These are phyloP conservation scores for Aspergillus fumigatus DNA, from an alignment of 2,329 filamentous ascomycete species.

Conservation along the genomic window DNA sequence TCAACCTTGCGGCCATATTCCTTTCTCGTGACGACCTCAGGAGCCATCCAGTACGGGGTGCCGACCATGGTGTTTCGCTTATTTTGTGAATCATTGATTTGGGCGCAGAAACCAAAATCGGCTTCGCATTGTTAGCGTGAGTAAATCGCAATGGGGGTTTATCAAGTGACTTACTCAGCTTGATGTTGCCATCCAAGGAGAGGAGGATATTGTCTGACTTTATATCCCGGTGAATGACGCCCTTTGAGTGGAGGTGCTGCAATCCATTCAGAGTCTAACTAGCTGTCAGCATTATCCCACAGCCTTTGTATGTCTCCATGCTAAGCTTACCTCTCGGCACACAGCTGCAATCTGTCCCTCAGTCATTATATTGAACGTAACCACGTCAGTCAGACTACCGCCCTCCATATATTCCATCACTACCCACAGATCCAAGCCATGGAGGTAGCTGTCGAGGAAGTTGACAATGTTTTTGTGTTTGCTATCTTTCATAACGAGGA, in stretches of 20 bases:
- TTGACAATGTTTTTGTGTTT: constrained; percentile 99
- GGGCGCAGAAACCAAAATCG: constrained; percentile 97
- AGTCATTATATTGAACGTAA: constrained; percentile 99
- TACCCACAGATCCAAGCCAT: constrained; percentile 89
- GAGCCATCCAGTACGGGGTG: constrained; percentile 99
- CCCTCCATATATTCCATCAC: constrained; percentile 99
- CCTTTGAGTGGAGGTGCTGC: constrained; percentile 94
- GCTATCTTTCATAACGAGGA: constrained; percentile 98
- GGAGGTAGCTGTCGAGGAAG: constrained; percentile 95
- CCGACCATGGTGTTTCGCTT: constrained; percentile 99
- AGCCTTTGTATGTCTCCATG: not conserved
- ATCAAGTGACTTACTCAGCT: constrained; percentile 67
- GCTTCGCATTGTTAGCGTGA: constrained; percentile 49
- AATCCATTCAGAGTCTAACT: constrained; percentile 73
- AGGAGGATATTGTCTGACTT: constrained; percentile 98
- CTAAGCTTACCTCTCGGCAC: constrained; percentile 67
- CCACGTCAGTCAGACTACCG: constrained; percentile 93
- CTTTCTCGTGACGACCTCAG: constrained; percentile 93
- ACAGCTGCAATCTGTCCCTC: constrained; percentile 96
- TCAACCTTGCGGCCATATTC: constrained; percentile 98
- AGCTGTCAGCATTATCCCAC: constrained; percentile 12
- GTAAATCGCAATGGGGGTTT: not conserved
- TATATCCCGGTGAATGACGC: constrained; percentile 97
- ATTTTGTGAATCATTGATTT: constrained; percentile 94
- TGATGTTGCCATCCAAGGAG: constrained; percentile 92